Base-by-base conservation (phyloP, 306 rosid genomes). In the Prunus dulcis region DNA sequence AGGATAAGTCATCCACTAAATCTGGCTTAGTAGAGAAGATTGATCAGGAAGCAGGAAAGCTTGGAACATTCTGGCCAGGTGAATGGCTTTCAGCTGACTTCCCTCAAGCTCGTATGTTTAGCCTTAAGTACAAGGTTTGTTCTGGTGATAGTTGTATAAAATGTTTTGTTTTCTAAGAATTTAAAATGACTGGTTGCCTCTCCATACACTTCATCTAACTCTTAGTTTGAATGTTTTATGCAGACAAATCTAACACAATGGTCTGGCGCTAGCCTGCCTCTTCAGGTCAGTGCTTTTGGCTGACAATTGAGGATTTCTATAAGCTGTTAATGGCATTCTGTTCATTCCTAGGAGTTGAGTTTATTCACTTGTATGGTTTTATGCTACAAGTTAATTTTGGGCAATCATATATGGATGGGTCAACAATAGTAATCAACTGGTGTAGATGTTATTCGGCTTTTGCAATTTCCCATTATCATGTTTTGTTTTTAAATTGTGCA, bases 231-330 rank as follows among this genome's bases (percentile, higher is more conserved):
- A 75, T 74, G 58, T 77, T 49, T 56, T 84, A 56, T 92, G 88
- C 93, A 95, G 98, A 85, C 95, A 84, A 92, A 88, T 88, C 92
- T 95, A 78, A 90, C 98, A 34, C 93, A 89, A 77, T 95, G 97
- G 98, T 90, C 98, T 43, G 98, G 98, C 64, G 92, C 98, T 85
- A 95, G 96, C 92, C 81, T 95, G 74, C 98, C 98, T 51, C 97
- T 92, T 76, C 97, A 95, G 97, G 98, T 95, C 75, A 71, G 86
- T 82, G 75, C 65, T 41, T 56, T 69, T 67, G 45, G 62, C 52
- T 79, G 58, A 49, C 5, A 20, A 27, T 28, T 38, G 0, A 32
- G 34, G 23, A 58, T 74, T 1, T 69, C 55, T 5, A 17, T 12
- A 22, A 67, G 60, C 17, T 45, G 38, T 70, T 52, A 20, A 69